These are phyloP conservation scores for Balakata baccata DNA, from an alignment of 345 rosid species.

Conservation along the genomic window DNA sequence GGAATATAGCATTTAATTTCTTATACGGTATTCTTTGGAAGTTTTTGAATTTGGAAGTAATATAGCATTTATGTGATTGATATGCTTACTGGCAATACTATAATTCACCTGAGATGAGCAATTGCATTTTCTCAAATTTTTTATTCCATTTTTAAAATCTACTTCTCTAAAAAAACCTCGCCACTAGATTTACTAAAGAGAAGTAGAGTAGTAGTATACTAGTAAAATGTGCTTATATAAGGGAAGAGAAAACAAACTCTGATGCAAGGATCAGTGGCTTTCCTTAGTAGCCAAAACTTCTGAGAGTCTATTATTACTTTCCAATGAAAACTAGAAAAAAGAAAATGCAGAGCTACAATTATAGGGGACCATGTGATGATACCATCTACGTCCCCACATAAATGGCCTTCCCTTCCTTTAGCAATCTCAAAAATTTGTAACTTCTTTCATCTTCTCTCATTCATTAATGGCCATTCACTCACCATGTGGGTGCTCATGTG, in stretches of 20 bases:
- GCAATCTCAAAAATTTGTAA: background rate
- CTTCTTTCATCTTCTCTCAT: background rate
- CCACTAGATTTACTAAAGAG: too few species aligned
- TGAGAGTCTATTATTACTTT: conserved; percentile 16
- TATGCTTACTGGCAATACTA: too few species aligned
- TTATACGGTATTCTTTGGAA: background rate
- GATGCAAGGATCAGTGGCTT: background rate
- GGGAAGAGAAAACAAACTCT: background rate
- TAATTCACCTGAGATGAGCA: too few species aligned
- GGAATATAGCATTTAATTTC: background rate
- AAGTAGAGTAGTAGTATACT: background rate
- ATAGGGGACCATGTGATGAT: conserved; percentile 16
- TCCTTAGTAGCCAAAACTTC: conserved; percentile 21
- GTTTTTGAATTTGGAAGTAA: background rate
- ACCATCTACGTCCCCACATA: background rate
- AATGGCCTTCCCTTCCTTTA: background rate
- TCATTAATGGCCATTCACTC: conserved; percentile 19
- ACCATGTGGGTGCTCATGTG: conserved; percentile 22
- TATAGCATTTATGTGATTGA: background rate
- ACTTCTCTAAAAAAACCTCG: too few species aligned
- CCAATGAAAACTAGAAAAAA: conserved; percentile 1
- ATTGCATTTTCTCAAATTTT: too few species aligned
- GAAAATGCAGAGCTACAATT: conserved; percentile 1
- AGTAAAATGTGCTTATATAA: too few species aligned
- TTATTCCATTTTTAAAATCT: too few species aligned